phyloP scores from a whole-genome alignment of 129 eudicot genomes.

The Arctium minus region DNA sequence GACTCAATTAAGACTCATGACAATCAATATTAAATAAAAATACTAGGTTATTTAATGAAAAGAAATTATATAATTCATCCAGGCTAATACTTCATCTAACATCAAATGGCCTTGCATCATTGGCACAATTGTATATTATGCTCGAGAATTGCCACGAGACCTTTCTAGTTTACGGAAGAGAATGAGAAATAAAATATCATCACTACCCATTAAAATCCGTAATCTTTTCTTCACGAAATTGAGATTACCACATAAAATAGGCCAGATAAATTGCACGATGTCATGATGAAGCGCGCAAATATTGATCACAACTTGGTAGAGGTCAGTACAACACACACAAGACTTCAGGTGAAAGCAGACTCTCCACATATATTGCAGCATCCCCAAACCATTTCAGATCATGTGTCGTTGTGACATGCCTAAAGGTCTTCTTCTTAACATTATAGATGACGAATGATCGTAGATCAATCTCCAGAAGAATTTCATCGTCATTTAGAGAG shows the following conservation, averaged over 20 bases:
- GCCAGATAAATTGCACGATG: neutral
- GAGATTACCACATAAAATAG: neutral
- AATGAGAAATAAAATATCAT: neutral
- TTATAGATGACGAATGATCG: conserved; percentile 20
- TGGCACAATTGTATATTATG: neutral
- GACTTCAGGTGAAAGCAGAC: conserved; percentile 30
- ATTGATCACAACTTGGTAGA: neutral
- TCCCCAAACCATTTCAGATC: conserved; percentile 30
- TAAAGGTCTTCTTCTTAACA: conserved; percentile 19
- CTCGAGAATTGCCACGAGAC: neutral
- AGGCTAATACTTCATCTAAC: neutral
- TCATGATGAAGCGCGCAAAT: neutral
- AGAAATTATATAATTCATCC: neutral
- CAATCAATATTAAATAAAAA: neutral
- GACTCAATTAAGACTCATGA: neutral
- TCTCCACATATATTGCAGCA: conserved; percentile 36
- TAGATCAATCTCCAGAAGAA: conserved; percentile 33
- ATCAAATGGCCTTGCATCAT: neutral
- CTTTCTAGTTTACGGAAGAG: neutral
- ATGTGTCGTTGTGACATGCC: neutral
- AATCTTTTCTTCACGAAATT: neutral
- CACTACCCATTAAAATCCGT: neutral
- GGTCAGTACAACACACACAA: conserved; percentile 17
- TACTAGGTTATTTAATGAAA: neutral
- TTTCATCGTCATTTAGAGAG: conserved; percentile 26